Conservation (phyloP, 2,329 filamentous ascomycete species). For the Penicillium sp. region DNA sequence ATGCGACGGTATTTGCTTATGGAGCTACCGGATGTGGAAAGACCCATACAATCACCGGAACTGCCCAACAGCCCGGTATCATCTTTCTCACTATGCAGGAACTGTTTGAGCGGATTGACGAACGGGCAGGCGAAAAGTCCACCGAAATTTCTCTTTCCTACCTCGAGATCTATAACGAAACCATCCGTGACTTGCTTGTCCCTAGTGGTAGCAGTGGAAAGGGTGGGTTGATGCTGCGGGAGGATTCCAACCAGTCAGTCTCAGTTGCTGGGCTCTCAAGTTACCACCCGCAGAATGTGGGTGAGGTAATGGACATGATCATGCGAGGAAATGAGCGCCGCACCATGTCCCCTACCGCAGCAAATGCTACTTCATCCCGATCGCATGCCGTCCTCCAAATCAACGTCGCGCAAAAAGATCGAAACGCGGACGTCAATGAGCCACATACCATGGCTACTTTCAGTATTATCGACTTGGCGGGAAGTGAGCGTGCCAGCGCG, state of each 20-base stretch:
- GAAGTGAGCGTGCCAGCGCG: slow-evolving; percentile 88
- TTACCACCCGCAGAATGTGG: slow-evolving; percentile 79
- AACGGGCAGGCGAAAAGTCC: slow-evolving; percentile 72
- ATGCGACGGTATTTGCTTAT: slow-evolving; percentile 97
- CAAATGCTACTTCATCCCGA: slow-evolving; percentile 92
- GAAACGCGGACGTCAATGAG: slow-evolving; percentile 84
- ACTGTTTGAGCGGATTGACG: slow-evolving; percentile 89
- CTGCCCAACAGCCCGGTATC: slow-evolving; percentile 83
- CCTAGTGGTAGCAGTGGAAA: slow-evolving; percentile 73
- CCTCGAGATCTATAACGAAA: slow-evolving; percentile 98
- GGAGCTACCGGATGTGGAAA: slow-evolving; percentile 97
- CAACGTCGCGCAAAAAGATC: slow-evolving; percentile 87
- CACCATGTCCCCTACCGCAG: slow-evolving; percentile 92
- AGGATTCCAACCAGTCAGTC: slow-evolving; percentile 87
- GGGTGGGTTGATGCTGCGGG: slow-evolving; percentile 77
- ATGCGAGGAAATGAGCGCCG: slow-evolving; percentile 87
- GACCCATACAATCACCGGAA: slow-evolving; percentile 94
- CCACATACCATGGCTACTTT: slow-evolving; percentile 96
- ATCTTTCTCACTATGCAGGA: slow-evolving; percentile 99
- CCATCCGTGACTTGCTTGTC: slow-evolving; percentile 88
- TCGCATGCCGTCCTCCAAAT: slow-evolving; percentile 97
- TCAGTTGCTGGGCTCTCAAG: slow-evolving; percentile 85
- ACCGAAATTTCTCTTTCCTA: slow-evolving; percentile 90
- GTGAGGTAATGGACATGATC: slow-evolving; percentile 99
- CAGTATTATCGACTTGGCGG: slow-evolving; percentile 94